Evolutionary conservation across 2,329 filamentous ascomycete species (phyloP).

Genomic region (Penicillium sp.): DNA sequence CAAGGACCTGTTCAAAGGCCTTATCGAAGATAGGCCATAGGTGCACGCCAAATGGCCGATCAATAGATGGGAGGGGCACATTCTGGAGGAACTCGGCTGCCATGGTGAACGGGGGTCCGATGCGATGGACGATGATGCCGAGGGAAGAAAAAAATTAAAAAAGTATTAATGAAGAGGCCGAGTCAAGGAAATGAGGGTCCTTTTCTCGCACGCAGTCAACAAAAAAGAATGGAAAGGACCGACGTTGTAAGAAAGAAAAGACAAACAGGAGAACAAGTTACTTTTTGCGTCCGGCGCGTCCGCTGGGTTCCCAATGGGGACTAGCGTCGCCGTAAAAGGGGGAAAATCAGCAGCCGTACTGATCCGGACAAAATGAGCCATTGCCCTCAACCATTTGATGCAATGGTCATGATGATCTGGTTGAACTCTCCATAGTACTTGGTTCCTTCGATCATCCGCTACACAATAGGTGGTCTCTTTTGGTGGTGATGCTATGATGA

Average conservation of each 20-base stretch:
- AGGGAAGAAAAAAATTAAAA: conserved; percentile 6
- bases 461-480: background rate
- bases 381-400: background rate
- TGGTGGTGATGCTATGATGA: background rate
- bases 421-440: background rate
- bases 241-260: conserved; percentile 64
- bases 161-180: conserved; percentile 14
- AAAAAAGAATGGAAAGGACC: conserved; percentile 34
- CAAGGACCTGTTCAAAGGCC: conserved; percentile 72
- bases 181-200: background rate
- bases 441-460: background rate
- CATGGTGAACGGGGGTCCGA: conserved; percentile 40
- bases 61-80: conserved; percentile 73
- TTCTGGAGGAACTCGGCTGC: conserved; percentile 49
- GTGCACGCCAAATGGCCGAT: conserved; percentile 86
- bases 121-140: conserved; percentile 1
- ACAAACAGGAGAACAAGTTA: conserved; percentile 17
- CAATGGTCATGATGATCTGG: background rate
- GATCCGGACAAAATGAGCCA: conserved; percentile 8
- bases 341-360: conserved; percentile 19
- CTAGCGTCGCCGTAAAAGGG: conserved; percentile 32
- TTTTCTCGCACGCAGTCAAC: conserved; percentile 1
- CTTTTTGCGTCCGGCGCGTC: conserved; percentile 27
- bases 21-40: conserved; percentile 96
- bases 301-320: conserved; percentile 22